Base-by-base conservation (phyloP, 2,329 filamentous ascomycete species). In the Blumeria graminis region DNA sequence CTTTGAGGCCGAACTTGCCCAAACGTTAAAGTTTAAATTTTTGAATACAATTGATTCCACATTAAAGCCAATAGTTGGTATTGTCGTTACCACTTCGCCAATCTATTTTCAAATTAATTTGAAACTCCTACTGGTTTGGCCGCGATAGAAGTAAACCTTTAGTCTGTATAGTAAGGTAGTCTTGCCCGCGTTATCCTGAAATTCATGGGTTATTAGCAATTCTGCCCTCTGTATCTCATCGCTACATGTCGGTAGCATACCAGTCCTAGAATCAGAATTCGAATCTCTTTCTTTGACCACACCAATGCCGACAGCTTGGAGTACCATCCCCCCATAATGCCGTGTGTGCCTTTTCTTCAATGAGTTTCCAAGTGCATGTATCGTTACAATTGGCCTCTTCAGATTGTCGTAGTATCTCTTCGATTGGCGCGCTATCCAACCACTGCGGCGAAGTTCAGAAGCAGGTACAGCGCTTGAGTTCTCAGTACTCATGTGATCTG, bases 11-110 rank as follows among this genome's bases (percentile, higher is more conserved):
- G 48, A 57, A 67, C 81, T 57, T 82, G 87, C 84, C 92, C 92
- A 98, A 66, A 98, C 92, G 67, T 96, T 96, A 70, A 98, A 94
- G 70, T 95, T 94, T 60, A 98, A 77, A 69, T 95, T 96, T 70
- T 90, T 90, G 76, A 98, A 98, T 64, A 88, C 92, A 61, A 98
- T 92, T 22, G 88, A 94, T 72, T 98, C 92, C 65, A 98, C 92
- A 69, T 98, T 98, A 76, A 98, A 98, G 59, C 92, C 92, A 69
- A 98, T 96, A 56, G 92, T 98, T 18, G 92, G 92, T 76, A 96
- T 96, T 65, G 92, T 98, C 60, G 92, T 96, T 62, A 98, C 92
- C 48, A 98, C 92, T 70, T 98, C 92, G 68, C 92, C 92, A 67
- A 98, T 94, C 87, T 95, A 68, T 36, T 51, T 52, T 36, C 28